These are phyloP conservation scores for Gliomastix tumulicola DNA, from an alignment of 2,329 filamentous ascomycete species.

Conservation along the genomic window DNA sequence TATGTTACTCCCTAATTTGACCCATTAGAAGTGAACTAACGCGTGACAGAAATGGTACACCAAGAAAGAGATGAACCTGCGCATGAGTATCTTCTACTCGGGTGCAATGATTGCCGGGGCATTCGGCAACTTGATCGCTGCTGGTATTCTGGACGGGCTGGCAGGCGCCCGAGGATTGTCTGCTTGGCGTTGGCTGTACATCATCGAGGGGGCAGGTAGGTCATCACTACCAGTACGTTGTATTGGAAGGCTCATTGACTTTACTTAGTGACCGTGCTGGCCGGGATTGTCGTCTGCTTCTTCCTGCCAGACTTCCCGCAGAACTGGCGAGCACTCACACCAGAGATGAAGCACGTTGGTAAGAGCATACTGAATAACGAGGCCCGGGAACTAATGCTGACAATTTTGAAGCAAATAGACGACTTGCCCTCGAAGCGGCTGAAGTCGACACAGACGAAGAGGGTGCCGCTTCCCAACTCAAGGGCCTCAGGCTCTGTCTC, in stretches of 20 bases:
- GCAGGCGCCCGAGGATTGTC: conserved; percentile 43
- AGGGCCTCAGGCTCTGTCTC: conserved; percentile 49
- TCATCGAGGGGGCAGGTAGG: conserved; percentile 9
- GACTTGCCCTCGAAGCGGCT: conserved; percentile 50
- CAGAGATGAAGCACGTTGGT: conserved; percentile 48
- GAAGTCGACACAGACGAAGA: conserved; percentile 48
- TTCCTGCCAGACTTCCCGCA: conserved; percentile 47
- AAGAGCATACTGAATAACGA: too few relatives aligned
- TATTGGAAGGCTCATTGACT: too few relatives aligned
- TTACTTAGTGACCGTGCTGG: conserved; percentile 41
- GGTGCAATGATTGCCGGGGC: conserved; percentile 13
- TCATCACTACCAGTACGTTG: too few relatives aligned
- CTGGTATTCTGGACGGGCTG: conserved; percentile 51
- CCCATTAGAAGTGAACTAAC: background rate
- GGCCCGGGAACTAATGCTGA: too few relatives aligned
- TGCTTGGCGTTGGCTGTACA: conserved; percentile 57
- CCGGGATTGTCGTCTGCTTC: conserved; percentile 37
- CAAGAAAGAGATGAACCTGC: conserved; percentile 43
- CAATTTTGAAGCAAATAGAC: too few relatives aligned
- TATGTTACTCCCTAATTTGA: too few relatives aligned
- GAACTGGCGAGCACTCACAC: conserved; percentile 50
- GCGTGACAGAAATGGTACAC: conserved; percentile 70
- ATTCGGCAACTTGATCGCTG: conserved; percentile 51
- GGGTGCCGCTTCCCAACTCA: conserved; percentile 40
- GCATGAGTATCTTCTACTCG: conserved; percentile 45